These are phyloP conservation scores for Sporothrix mexicana DNA, from an alignment of 2,329 filamentous ascomycete species.

Conservation along the genomic window DNA sequence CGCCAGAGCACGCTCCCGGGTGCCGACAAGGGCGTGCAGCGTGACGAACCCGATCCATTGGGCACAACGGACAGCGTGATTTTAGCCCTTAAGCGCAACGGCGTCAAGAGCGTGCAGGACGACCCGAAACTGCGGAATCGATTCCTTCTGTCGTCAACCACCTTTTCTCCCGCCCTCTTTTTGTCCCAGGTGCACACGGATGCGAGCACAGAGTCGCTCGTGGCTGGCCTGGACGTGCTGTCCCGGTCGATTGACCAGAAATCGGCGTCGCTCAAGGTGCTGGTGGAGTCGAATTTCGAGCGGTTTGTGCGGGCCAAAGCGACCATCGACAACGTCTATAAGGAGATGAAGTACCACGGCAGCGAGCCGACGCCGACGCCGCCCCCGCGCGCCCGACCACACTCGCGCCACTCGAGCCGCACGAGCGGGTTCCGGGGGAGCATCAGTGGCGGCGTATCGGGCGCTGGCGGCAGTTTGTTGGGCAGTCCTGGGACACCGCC, in stretches of 20 bases:
- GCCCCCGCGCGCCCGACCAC: conserved; percentile 52
- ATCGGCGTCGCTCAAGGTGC: conserved; percentile 91
- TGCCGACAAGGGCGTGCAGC: conserved; percentile 70
- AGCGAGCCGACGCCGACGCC: conserved; percentile 51
- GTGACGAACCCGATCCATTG: conserved; percentile 90
- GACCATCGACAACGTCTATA: conserved; percentile 98
- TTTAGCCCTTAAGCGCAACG: conserved; percentile 74
- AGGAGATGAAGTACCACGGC: conserved; percentile 85
- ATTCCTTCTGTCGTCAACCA: conserved; percentile 93
- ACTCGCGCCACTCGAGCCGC: conserved; percentile 72
- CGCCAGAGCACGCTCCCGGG: conserved; percentile 70
- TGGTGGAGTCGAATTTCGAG: conserved; percentile 98
- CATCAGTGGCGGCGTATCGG: conserved; percentile 39
- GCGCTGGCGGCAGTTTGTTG: conserved; percentile 12
- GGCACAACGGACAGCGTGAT: conserved; percentile 90
- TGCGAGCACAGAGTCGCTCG: conserved; percentile 80
- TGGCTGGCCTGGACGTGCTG: conserved; percentile 82
- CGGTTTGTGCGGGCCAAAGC: conserved; percentile 96
- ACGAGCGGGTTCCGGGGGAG: conserved; percentile 67
- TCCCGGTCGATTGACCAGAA: conserved; percentile 96
- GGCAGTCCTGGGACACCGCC: conserved; percentile 27
- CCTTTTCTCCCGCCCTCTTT: conserved; percentile 90
- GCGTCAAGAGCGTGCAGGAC: conserved; percentile 77
- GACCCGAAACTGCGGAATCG: conserved; percentile 85
- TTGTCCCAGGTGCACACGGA: conserved; percentile 88